phyloP scores from a whole-genome alignment of 2,329 filamentous ascomycete genomes.

The Pseudocercospora macadamiae region DNA sequence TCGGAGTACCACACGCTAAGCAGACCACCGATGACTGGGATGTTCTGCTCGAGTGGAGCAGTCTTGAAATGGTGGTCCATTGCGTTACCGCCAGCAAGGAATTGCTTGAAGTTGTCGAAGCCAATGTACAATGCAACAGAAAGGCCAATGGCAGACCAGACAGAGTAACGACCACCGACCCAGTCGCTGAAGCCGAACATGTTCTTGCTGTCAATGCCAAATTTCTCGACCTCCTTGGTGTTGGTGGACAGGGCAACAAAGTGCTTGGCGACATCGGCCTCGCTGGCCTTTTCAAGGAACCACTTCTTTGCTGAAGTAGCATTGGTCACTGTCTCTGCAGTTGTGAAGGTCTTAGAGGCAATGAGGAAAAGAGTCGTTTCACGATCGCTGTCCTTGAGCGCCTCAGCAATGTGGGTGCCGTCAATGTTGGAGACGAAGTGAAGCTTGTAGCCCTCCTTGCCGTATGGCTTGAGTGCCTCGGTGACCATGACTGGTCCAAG shows the following conservation, averaged over 20 bases:
- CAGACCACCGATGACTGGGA: constrained; percentile 87
- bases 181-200: constrained; percentile 99
- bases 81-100: constrained; percentile 89
- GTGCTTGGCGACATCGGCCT: constrained; percentile 84
- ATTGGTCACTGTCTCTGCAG: constrained; percentile 94
- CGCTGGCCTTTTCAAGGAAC: constrained; percentile 86
- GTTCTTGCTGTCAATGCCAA: constrained; percentile 97
- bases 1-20: constrained; percentile 98
- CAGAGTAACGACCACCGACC: constrained; percentile 97
- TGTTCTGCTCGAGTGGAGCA: constrained; percentile 90
- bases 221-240: constrained; percentile 92
- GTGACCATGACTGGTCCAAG: constrained; percentile 99
- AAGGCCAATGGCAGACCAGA: constrained; percentile 97
- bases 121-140: constrained; percentile 94
- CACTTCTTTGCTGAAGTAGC: constrained; percentile 95
- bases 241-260: constrained; percentile 98
- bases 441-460: constrained; percentile 79
- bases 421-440: constrained; percentile 99
- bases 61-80: constrained; percentile 99
- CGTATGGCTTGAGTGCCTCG: constrained; percentile 94
- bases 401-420: constrained; percentile 95
- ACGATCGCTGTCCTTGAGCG: constrained; percentile 82
- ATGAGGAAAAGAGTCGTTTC: constrained; percentile 99
- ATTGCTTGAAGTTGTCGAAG: constrained; percentile 96
- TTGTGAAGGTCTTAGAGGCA: constrained; percentile 99